Percentiles rank a stretch among this genome's conserved stretches.
Conservation (phyloP, 495 filamentous ascomycete genomes). For the Glutinoglossum americanum region DNA sequence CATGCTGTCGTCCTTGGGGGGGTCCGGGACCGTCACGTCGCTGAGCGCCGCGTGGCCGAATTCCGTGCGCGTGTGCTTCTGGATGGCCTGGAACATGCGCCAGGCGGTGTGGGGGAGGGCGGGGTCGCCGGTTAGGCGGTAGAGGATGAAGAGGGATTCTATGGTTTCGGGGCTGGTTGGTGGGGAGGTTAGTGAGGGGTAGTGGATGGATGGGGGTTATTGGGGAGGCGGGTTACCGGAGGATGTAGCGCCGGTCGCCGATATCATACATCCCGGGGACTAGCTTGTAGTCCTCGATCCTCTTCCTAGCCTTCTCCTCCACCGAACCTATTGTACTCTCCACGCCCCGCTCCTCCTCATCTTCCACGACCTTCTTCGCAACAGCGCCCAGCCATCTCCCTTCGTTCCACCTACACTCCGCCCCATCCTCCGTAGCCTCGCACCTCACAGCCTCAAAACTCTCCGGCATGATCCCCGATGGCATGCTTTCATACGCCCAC, state of each 20-base stretch:
- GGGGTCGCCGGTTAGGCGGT: constrained; percentile 33
- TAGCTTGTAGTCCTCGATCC: constrained; percentile 25
- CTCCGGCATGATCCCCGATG: constrained; percentile 41
- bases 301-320: constrained; percentile 4
- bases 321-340: neutral
- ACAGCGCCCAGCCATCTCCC: constrained; percentile 25
- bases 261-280: constrained; percentile 37
- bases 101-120: constrained; percentile 36
- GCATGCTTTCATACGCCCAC: constrained; percentile 35
- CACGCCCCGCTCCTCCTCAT: constrained; percentile 11
- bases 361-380: constrained; percentile 8
- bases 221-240: constrained; percentile 25
- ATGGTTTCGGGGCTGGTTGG: constrained; percentile 35
- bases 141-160: constrained; percentile 36
- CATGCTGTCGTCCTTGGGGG: constrained; percentile 26
- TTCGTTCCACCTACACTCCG: constrained; percentile 36
- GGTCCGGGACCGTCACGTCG: constrained; percentile 16
- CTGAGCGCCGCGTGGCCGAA: neutral
- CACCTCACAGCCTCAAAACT: constrained; percentile 31
- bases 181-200: constrained; percentile 9
- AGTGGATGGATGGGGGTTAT: neutral
- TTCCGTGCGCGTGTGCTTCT: neutral
- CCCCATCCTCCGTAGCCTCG: constrained; percentile 4
- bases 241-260: constrained; percentile 39
- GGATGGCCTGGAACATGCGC: constrained; percentile 27